phyloP scores from a whole-genome alignment of 257 asterid species.

The Jacaranda copaia region DNA sequence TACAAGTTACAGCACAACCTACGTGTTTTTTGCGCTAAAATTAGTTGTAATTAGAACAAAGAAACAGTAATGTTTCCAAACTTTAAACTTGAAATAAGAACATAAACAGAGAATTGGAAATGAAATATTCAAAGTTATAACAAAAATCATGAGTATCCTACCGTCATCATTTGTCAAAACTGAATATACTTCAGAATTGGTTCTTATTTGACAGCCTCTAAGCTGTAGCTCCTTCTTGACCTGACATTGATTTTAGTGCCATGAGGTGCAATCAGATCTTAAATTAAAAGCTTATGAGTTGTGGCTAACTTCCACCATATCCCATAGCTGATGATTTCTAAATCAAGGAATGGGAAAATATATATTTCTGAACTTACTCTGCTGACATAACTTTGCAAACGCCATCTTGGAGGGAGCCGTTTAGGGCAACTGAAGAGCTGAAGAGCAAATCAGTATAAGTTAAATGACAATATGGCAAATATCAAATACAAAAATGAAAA shows the following conservation, averaged over 20 bases:
- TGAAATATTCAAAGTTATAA: background rate
- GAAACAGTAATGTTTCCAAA: no score
- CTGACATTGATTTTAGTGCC: slow-evolving; percentile 40
- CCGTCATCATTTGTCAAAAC: slow-evolving; percentile 54
- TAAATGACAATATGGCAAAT: no score
- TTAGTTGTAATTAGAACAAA: background rate
- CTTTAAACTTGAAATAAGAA: background rate
- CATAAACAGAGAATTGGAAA: no score
- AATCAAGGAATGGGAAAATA: background rate
- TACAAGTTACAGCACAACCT: slow-evolving; percentile 59
- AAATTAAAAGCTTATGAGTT: background rate
- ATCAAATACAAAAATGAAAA: no score
- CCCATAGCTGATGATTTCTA: background rate
- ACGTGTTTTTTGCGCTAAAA: background rate
- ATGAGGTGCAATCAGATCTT: background rate
- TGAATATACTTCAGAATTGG: slow-evolving; percentile 50
- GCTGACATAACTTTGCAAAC: no score
- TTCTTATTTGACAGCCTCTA: slow-evolving; percentile 64
- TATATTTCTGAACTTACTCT: background rate
- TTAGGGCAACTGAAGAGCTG: no score
- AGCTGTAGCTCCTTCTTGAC: slow-evolving; percentile 59
- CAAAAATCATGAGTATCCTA: background rate
- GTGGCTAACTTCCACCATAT: no score
- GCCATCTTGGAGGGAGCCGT: no score
- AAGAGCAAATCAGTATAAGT: no score